phyloP scores from a whole-genome alignment of 208 protist species.

The Leishmania arabica region DNA sequence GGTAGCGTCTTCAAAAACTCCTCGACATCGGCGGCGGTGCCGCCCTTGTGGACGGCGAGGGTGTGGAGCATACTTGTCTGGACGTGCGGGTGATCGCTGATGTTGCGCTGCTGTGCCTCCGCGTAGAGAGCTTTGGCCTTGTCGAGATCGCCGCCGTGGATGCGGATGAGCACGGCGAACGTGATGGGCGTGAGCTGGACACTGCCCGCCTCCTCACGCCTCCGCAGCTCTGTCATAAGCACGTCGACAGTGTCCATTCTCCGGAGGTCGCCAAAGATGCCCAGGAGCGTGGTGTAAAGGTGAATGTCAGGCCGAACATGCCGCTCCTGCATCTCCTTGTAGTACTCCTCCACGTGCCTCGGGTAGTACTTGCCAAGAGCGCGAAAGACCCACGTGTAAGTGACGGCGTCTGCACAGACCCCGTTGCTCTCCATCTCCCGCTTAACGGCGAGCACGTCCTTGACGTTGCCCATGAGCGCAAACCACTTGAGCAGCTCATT shows the following conservation, averaged over 20 bases:
- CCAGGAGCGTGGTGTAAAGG: constrained; percentile 83
- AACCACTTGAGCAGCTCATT: constrained; percentile 91
- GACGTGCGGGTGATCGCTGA: constrained; percentile 82
- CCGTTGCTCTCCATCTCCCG: constrained; percentile 55
- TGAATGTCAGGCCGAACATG: constrained; percentile 73
- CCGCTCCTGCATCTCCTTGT: constrained; percentile 61
- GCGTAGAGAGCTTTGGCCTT: constrained; percentile 55
- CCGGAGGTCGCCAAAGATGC: constrained; percentile 76
- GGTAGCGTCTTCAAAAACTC: constrained; percentile 56
- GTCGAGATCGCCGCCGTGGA: constrained; percentile 51
- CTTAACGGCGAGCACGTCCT: constrained; percentile 76
- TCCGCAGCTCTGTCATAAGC: constrained; percentile 67
- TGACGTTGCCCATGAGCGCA: constrained; percentile 86
- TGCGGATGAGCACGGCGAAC: constrained; percentile 79
- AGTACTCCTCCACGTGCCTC: constrained; percentile 71
- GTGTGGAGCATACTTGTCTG: constrained; percentile 84
- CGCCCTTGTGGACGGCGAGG: constrained; percentile 32
- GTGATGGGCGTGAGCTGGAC: constrained; percentile 77
- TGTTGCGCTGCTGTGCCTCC: constrained; percentile 63
- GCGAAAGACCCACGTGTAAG: constrained; percentile 82
- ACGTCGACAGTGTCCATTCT: constrained; percentile 51
- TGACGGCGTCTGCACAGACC: constrained; percentile 66
- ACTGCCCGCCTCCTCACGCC: constrained; percentile 70
- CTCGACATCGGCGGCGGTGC: constrained; percentile 25
- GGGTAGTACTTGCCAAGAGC: constrained; percentile 86